Conservation (phyloP, 2,329 filamentous ascomycete species). For the Blastomyces parvus region DNA sequence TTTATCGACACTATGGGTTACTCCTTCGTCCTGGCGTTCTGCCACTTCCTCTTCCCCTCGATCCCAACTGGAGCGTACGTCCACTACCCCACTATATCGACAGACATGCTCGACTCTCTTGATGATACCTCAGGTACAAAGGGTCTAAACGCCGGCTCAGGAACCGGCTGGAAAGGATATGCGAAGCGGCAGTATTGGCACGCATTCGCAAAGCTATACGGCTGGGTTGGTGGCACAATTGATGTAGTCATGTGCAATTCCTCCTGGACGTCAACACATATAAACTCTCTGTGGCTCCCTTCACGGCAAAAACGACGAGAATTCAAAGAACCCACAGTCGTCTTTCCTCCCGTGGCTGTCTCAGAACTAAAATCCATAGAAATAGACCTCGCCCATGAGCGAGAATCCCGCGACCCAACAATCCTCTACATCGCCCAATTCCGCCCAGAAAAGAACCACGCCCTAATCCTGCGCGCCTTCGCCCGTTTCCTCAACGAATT, state of each 20-base stretch:
- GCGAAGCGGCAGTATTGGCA: constrained; percentile 79
- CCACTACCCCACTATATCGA: constrained; percentile 96
- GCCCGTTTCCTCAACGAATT: constrained; percentile 58
- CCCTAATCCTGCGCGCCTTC: constrained; percentile 76
- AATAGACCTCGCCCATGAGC: constrained; percentile 52
- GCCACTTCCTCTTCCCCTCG: constrained; percentile 66
- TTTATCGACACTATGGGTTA: constrained; percentile 99
- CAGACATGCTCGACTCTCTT: constrained; percentile 86
- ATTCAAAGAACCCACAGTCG: constrained; percentile 48
- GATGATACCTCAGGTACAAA: constrained; percentile 54
- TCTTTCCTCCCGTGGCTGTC: constrained; percentile 90
- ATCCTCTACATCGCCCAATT: constrained; percentile 96
- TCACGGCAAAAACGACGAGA: constrained; percentile 33
- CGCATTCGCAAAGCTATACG: constrained; percentile 72
- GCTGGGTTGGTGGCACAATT: constrained; percentile 68
- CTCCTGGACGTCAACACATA: constrained; percentile 81
- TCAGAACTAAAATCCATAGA: constrained; percentile 69
- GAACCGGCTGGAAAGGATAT: constrained; percentile 58
- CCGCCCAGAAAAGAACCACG: constrained; percentile 92
- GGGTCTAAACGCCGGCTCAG: constrained; percentile 76
- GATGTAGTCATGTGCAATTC: constrained; percentile 98
- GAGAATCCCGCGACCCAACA: constrained; percentile 61
- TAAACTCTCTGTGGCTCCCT: constrained; percentile 68
- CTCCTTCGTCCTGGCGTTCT: constrained; percentile 76
- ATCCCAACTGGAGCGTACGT: constrained; percentile 89